phyloP scores from a whole-genome alignment of 495 filamentous ascomycete genomes.

The Rhizodiscina lignyota region DNA sequence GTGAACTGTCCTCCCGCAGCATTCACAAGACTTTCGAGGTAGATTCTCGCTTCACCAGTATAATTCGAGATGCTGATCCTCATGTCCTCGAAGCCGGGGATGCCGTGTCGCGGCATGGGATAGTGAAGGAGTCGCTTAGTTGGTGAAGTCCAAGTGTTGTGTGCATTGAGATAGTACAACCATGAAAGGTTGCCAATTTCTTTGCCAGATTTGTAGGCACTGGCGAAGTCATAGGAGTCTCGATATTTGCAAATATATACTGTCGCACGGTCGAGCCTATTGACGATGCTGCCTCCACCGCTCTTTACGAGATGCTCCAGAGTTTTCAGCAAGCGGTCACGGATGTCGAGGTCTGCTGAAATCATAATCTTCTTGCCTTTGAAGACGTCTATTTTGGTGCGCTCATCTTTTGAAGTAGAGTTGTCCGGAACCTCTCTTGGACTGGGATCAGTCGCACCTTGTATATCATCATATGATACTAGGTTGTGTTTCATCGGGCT shows the following conservation, averaged over 20 bases:
- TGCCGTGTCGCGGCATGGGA: slow-evolving; percentile 52
- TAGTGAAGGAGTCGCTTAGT: slow-evolving; percentile 74
- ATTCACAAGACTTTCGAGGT: slow-evolving; percentile 78
- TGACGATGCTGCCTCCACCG: slow-evolving; percentile 51
- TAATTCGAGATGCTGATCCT: slow-evolving; percentile 89
- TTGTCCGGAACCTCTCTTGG: slow-evolving; percentile 35
- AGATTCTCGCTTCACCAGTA: slow-evolving; percentile 79
- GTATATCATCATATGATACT: slow-evolving; percentile 39
- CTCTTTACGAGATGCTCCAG: slow-evolving; percentile 51
- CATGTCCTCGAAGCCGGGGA: slow-evolving; percentile 62
- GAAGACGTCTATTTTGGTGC: slow-evolving; percentile 32
- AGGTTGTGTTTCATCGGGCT: slow-evolving; percentile 21
- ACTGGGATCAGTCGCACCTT: slow-evolving; percentile 54
- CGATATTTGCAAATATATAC: slow-evolving; percentile 79
- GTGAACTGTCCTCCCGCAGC: slow-evolving; percentile 77
- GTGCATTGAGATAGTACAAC: slow-evolving; percentile 81
- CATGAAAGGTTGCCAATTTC: slow-evolving; percentile 84
- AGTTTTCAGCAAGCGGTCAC: slow-evolving; percentile 42
- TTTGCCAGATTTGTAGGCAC: slow-evolving; percentile 55
- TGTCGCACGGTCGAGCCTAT: slow-evolving; percentile 51
- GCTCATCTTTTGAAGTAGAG: slow-evolving; percentile 11
- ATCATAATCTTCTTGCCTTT: slow-evolving; percentile 38
- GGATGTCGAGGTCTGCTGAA: slow-evolving; percentile 52
- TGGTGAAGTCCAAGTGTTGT: slow-evolving; percentile 75
- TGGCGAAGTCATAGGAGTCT: slow-evolving; percentile 60